Base-by-base conservation (phyloP, 345 rosid species). In the Eucalyptus regnans region DNA sequence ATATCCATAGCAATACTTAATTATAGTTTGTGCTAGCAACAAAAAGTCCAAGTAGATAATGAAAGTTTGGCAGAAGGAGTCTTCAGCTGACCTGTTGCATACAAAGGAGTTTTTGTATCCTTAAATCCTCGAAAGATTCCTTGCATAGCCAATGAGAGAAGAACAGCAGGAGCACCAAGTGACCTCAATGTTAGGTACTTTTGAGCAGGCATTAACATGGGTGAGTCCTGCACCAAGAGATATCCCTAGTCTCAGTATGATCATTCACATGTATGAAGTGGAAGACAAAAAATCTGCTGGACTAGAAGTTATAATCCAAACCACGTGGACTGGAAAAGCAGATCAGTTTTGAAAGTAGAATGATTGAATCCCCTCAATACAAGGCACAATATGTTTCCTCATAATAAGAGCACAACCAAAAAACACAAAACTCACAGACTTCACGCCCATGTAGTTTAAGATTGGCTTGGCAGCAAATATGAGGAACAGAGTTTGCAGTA, bases 391-490 rank as follows among this genome's bases (percentile, higher is more conserved):
- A 37, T 25, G 25, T 71, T 25, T 25, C 84, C 84, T 64, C 84
- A 41, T 76, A 76, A 76, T 41, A 15, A 54, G 16, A 52, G 41
- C 46, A 56, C 23, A 76, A 22, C 84, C 48, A 4, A 76, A 76
- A 76, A 20, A 76, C 27, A 83, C 44, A 44, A 18, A 71, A 87
- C 96, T 94, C 91, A 98, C 99, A 25, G 94, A 92, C 89, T 91
- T 86, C 84, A 98, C 92, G 89, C 99, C 99, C 99, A 98, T 98
- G 93, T 96, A 96, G 89, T 91, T 93, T 89, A 98, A 90, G 14
- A 98, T 93, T 49, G 97, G 98, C 91, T 93, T 94, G 49, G 97
- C 98, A 27, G 93, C 92, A 27, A 96, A 90, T 89, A 97, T 94
- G 87, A 98, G 98, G 80, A 98, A 91, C 89, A 95, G 60, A 86